Evolutionary conservation across 257 asterid species (phyloP), one percentile per base, ranked within the genome.

Genomic region (Agastache rugosa): DNA sequence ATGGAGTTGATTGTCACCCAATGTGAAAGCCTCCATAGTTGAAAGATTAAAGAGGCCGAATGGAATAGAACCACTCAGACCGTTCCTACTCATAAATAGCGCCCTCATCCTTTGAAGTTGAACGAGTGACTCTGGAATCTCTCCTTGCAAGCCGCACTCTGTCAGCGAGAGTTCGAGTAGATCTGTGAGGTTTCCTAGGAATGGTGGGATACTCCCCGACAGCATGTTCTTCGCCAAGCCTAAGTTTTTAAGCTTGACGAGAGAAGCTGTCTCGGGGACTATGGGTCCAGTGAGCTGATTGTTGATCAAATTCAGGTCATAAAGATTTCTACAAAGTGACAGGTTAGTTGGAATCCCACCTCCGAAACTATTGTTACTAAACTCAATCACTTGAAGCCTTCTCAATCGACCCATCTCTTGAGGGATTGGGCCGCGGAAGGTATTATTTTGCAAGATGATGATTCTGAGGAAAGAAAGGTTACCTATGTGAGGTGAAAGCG

Each of bases 341-440:
- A 58, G 8, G 39, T 58, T 25, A 11, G n/a, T 58, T 3, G 63
- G 63, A 10, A 58, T 58, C n/a, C 37, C 37, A 11, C 63, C 63
- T 5, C 12, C 3, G 41, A 58, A 58, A 1, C 20, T 12, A 15
- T 58, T 58, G 34, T 25, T 58, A 3, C 41, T 58, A 6, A 58
- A 25, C 8, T 25, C 19, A 8, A 58, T 25, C 2, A 2, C 0
- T 25, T 58, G 8, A 1, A 58, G 34, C 34, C 63, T 58, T 0
- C 3, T 23, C 6, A 58, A 3, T 5, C 16, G 63, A 8, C 63
- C 37, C 0, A 58, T 25, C 34, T 58, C 63, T 23, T 12, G 0
- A 0, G 63, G 63, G 16, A 58, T 58, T 23, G 63, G 63, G 63
- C 63, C 63, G 39, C 2, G 63, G 64, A 58, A 58, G 35, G 39